Base-by-base conservation (phyloP, 2,329 filamentous ascomycete species). In the Diaporthe sp. region DNA sequence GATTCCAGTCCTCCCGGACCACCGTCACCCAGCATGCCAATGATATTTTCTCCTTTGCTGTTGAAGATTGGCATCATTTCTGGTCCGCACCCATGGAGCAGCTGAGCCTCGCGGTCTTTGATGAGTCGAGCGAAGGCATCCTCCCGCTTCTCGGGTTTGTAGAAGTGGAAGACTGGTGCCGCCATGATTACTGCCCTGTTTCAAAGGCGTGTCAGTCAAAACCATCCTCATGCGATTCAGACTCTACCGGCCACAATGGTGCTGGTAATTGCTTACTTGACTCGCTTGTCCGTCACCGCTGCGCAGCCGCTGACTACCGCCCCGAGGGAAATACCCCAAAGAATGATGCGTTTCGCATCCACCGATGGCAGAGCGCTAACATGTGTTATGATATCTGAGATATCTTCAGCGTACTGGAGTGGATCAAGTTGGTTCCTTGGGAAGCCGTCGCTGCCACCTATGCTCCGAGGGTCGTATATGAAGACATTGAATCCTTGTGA, bases 311-410 rank as follows among this genome's bases (percentile, higher is more conserved):
- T 68, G 3, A 68, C 44, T 13, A 37, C 9, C 1, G n/a, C 63
- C 4, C 63, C 63, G 7, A 68, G 32, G 4, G 63, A 68, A 7
- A 68, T 37, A 30, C 63, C 63, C 63, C 63, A 68, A 7, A 68
- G 44, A 15, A 68, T 25, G 19, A 68, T 68, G 30, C 19, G 10
- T 5, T 25, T 15, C 4, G 27, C 13, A 12, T 68, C 63, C 1
- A 68, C 63, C 10, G 22, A 13, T 39, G 63, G 44, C 5, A 68
- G 30, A 6, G 30, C 15, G 7, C 30, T 17, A 7, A 68, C 10
- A 19, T 51, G 35, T 15, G 63, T 51, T n/a, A 32, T 17, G 22
- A 68, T 53, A 25, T 68, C 63, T 51, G 61, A 68, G n/a, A 53
- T 25, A 32, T 68, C 63, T 15, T 68, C 44, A 22, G 63, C 44